Evolutionary conservation across 441 rosid species (phyloP), one percentile per base, ranked within the genome.

Genomic region (Metrosideros polymorpha): DNA sequence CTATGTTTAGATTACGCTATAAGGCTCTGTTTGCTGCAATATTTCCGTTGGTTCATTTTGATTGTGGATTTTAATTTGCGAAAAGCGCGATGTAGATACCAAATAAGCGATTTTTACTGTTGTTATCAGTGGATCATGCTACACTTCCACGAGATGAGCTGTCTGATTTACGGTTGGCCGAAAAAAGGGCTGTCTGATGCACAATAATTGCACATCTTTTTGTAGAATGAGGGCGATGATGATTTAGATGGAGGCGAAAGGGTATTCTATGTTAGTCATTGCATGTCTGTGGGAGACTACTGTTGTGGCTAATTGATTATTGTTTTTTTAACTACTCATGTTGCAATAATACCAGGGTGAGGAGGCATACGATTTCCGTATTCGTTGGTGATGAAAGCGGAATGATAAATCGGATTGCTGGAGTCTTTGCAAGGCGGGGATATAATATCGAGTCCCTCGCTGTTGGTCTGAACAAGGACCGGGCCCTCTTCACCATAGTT

Each of bases 301-400:
- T 35, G 47, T 66, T 66, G 43, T 35, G 47, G 22, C 47, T 75
- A 35, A 39, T 55, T 86, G 75, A 56, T 15, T 24, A 14, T 49
- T 35, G 3, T 45, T 32, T 30, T 32, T 30, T 77, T 27, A 42
- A 22, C 10, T 39, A 45, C 82, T 83, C 45, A 12, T 87, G 7
- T 82, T 82, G 50, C 83, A 47, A 71, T 71, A 9, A 83, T 82
- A 86, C 47, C 90, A 94, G 97, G 82, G 96, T 92, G 83, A 91
- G 93, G 92, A 88, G 96, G 88, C 96, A 96, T 87, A 94, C 97
- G 3, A 92, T 96, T 85, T 96, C 96, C 1, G 97, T 96, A 84
- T 96, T 93, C 85, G 99, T 96, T 22, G 98, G 98, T 57, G 98
- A 96, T 90, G 99, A 96, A 90, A 95, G 97, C 83, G 99, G 99